Base-by-base conservation (phyloP, 805 yeast species). In the Candida nonsorbophila region DNA sequence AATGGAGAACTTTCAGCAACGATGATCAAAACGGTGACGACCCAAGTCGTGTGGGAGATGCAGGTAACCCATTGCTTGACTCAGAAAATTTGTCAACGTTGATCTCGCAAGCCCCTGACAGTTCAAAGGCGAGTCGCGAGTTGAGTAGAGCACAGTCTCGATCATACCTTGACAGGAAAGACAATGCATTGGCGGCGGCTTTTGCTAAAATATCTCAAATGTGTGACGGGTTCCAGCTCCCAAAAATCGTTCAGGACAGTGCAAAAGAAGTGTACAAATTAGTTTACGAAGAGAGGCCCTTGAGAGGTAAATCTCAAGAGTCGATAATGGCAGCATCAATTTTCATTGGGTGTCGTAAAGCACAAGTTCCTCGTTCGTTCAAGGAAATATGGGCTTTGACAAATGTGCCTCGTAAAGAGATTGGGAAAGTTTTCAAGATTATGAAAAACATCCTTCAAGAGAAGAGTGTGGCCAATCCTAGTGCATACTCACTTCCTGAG, bases 21-120 rank as follows among this genome's bases (percentile, higher is more conserved):
- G 98, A 90, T 55, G 98, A 90, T 56, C 97, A 90, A 55, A 92
- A 90, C 45, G 95, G 94, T 46, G 97, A 87, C 56, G 98, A 90
- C 55, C 98, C 98, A 4, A 80, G 92, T 42, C 97, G 98, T 84
- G 98, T 90, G 40, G 98, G 98, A 57, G 97, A 88, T 52, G 97
- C 97, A 4, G 79, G 87, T 11, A 88, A 88, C 52, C 96, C 97
- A 7, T 64, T 88, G 31, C 69, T 92, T 43, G 97, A 88, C 49
- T 83, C 94, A 13, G 90, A 84, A 45, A 94, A 88, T 55, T 76
- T 90, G 32, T 85, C 94, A 10, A 90, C 98, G 4, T 79, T 88
- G 67, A 92, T 92, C 37, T 84, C 95, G 16, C 78, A 79, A 34
- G 87, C 82, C 12, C 84, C 85, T 21, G 94, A 86, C 24, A 94